Evolutionary conservation across 192 early-diverging fungal species (phyloP).

Genomic region (Phlyctochytrium arcticum): DNA sequence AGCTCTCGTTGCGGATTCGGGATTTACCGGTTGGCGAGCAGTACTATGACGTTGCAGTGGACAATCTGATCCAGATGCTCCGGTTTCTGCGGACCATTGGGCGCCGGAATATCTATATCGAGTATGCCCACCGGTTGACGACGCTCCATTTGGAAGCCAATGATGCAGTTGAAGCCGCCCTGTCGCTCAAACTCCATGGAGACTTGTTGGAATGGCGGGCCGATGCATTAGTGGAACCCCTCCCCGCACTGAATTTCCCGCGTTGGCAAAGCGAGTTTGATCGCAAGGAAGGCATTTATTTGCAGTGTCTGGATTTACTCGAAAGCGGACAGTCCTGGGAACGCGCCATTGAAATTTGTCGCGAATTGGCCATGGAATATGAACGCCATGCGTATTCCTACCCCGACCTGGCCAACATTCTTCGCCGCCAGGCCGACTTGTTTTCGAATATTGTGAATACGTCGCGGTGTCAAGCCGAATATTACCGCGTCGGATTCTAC

Average conservation of each 20-base stretch:
- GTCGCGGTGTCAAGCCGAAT: constrained; percentile 42
- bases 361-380: constrained; percentile 58
- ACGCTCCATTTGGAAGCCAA: constrained; percentile 50
- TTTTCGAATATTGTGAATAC: constrained; percentile 41
- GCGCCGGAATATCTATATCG: constrained; percentile 57
- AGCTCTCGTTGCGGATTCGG: constrained; percentile 45
- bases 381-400: constrained; percentile 54
- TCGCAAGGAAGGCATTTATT: constrained; percentile 61
- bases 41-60: constrained; percentile 60
- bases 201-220: constrained; percentile 63
- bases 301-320: constrained; percentile 55
- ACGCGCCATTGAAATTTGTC: constrained; percentile 59
- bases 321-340: constrained; percentile 69
- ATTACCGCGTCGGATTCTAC: constrained; percentile 74
- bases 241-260: constrained; percentile 51
- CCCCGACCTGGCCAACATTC: constrained; percentile 45
- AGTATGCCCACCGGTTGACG: constrained; percentile 63
- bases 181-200: constrained; percentile 64
- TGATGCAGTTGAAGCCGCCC: constrained; percentile 63
- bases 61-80: constrained; percentile 58
- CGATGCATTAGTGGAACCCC: constrained; percentile 37
- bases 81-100: constrained; percentile 58
- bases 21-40: constrained; percentile 51
- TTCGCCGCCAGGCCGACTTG: constrained; percentile 52
- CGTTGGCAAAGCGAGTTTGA: constrained; percentile 48